Evolutionary conservation across 805 yeast species (phyloP).

Genomic region (Priceomyces melissophilus): DNA sequence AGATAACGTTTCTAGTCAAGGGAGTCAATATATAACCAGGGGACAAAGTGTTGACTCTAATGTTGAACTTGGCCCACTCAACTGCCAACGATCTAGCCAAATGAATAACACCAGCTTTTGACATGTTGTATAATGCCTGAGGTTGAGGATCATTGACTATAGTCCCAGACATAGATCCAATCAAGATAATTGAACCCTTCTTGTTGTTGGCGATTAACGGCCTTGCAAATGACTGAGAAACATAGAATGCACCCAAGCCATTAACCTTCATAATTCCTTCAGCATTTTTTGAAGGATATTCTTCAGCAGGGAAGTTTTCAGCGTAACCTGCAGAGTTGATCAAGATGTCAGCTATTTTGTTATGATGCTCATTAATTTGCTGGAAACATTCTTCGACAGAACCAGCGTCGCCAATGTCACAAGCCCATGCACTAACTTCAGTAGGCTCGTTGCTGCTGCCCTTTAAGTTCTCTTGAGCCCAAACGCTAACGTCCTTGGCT

Average conservation of each 20-base stretch:
- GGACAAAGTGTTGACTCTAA: slow-evolving; percentile 72
- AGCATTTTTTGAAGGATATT: slow-evolving; percentile 69
- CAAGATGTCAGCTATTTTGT: slow-evolving; percentile 58
- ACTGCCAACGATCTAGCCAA: slow-evolving; percentile 71
- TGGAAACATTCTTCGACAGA: slow-evolving; percentile 54
- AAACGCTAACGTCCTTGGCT: slow-evolving; percentile 44
- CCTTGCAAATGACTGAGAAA: slow-evolving; percentile 69
- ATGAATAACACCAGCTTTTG: slow-evolving; percentile 85
- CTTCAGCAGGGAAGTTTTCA: slow-evolving; percentile 74
- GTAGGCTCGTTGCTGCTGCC: slow-evolving; percentile 32
- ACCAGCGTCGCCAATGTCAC: slow-evolving; percentile 66
- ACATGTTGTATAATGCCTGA: slow-evolving; percentile 76
- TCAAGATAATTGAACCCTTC: slow-evolving; percentile 60
- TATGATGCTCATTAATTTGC: slow-evolving; percentile 55
- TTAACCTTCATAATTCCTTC: slow-evolving; percentile 68
- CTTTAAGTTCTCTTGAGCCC: slow-evolving; percentile 47
- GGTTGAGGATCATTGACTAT: slow-evolving; percentile 79
- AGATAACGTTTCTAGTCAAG: slow-evolving; percentile 65
- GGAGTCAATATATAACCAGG: slow-evolving; percentile 84
- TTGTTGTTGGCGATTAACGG: slow-evolving; percentile 56
- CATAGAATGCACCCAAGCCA: slow-evolving; percentile 70
- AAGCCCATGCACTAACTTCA: slow-evolving; percentile 59
- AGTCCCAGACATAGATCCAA: slow-evolving; percentile 79
- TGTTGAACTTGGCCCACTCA: slow-evolving; percentile 77
- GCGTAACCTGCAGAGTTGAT: slow-evolving; percentile 85